Percentiles rank a stretch among this genome's conserved stretches.
These are phyloP conservation scores for Daldinia caldariorum DNA, from an alignment of 495 filamentous ascomycete species.

Conservation along the genomic window DNA sequence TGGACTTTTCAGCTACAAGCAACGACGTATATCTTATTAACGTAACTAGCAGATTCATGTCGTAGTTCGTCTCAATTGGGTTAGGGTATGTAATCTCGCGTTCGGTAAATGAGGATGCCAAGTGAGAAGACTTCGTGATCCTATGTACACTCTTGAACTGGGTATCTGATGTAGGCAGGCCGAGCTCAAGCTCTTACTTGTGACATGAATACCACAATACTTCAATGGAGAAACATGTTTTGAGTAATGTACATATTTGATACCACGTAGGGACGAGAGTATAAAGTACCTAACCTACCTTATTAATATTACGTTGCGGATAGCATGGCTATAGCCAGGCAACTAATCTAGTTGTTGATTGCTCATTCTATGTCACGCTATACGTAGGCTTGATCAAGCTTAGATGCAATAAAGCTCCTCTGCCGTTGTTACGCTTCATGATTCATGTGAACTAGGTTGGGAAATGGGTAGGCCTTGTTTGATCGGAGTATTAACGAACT, in stretches of 20 bases:
- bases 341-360: background rate
- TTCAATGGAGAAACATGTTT: background rate
- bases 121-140: slow-evolving; percentile 12
- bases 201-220: slow-evolving; percentile 9
- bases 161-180: background rate
- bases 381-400: background rate
- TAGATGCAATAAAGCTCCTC: slow-evolving; percentile 17
- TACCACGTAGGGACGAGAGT: background rate
- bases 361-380: background rate
- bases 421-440: slow-evolving; percentile 28
- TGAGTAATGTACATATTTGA: background rate
- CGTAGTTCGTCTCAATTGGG: slow-evolving; percentile 1
- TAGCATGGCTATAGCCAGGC: background rate
- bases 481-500: slow-evolving; percentile 39
- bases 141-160: slow-evolving; percentile 10
- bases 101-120: slow-evolving; percentile 6
- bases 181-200: background rate
- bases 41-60: background rate
- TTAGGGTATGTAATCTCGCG: slow-evolving; percentile 16
- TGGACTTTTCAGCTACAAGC: slow-evolving; percentile 20
- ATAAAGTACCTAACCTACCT: background rate
- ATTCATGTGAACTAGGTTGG: slow-evolving; percentile 15
- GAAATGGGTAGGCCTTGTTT: slow-evolving; percentile 17
- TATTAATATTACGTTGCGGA: slow-evolving; percentile 1
- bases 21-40: slow-evolving; percentile 19